Conservation (phyloP, 2,329 filamentous ascomycete species). For the Colletotrichum sp. region DNA sequence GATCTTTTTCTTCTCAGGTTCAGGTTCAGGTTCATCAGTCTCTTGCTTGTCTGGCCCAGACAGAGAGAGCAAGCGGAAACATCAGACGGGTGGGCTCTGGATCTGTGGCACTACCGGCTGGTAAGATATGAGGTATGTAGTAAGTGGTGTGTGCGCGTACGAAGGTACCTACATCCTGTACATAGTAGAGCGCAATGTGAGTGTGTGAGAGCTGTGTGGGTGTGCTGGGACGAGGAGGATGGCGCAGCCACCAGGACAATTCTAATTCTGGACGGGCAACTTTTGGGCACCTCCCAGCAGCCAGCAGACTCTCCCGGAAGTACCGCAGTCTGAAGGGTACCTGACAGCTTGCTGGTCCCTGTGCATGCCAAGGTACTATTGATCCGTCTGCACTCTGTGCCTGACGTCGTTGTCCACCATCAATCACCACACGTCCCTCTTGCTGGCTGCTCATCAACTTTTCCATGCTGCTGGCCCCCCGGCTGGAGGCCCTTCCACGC, state of each 20-base stretch:
- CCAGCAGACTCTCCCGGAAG: constrained; percentile 1
- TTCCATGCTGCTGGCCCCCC: neutral
- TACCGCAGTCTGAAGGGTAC: constrained; percentile 19
- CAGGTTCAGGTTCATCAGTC: neutral
- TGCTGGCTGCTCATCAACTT: neutral
- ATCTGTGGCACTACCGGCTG: neutral
- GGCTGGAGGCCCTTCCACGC: constrained; percentile 2
- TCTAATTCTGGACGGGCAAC: constrained; percentile 40
- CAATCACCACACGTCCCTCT: neutral
- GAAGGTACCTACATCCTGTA: neutral
- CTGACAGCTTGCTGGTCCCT: constrained; percentile 5
- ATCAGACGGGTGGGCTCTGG: constrained; percentile 35
- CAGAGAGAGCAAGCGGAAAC: constrained; percentile 42
- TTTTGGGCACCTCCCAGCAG: neutral
- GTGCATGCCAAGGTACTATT: neutral
- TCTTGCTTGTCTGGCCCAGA: constrained; percentile 40
- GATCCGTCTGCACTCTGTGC: constrained; percentile 1
- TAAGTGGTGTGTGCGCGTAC: neutral
- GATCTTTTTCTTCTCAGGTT: constrained; percentile 37
- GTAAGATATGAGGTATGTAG: neutral
- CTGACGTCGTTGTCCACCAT: neutral
- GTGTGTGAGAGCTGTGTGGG: constrained; percentile 2
- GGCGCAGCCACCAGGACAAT: constrained; percentile 40
- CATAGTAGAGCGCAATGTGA: neutral
- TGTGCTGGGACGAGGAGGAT: constrained; percentile 26